Evolutionary conservation across 2,329 filamentous ascomycete species (phyloP), one percentile per base, ranked within the genome.

Genomic region (Nannizziopsis arthrosporioides): DNA sequence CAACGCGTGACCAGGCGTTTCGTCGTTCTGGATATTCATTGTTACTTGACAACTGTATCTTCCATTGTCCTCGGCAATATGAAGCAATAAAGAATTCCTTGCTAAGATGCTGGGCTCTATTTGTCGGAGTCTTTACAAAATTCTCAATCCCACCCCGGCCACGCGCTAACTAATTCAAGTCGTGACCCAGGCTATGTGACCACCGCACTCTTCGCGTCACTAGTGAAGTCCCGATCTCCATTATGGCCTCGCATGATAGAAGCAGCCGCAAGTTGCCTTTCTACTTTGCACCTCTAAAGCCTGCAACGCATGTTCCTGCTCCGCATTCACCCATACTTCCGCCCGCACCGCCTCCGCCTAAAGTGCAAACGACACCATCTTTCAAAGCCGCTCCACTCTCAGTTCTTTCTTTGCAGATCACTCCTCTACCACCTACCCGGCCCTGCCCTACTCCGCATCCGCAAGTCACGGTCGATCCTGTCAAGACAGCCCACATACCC

Each of bases 401-500:
- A 61, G n/a, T 51, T 47, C 34, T 57, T 59, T 32, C 66, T 60
- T 51, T 60, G 58, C 43, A 59, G 57, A 48, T 55, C 56, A 32
- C 59, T 56, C 50, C 52, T 53, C 47, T 50, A 55, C 17, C 59
- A 55, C 5, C 42, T 36, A 44, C 46, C 18, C 47, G 34, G 8
- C 46, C 54, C 44, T 55, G 60, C 54, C 51, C 57, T 47, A 63
- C 68, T 49, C 59, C 64, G 48, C 66, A 68, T 48, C 64, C 72
- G 8, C 73, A 77, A 53, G 70, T 80, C 51, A 68, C 73, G 18
- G 63, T 82, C 41, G 67, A 72, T 2, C 64, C 72, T 2, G 68
- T 80, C 44, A 72, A 68, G n/a, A 68, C 69, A 32, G 67, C 68
- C 18, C 72, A 78, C 56, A 67, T 82, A 34, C 69, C 72, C 15